Percentiles rank a stretch among this genome's conserved stretches.
These are phyloP conservation scores for Cutaneotrichosporon sp. DNA, from an alignment of 1,284 basidiomycete genomes.

Conservation along the genomic window DNA sequence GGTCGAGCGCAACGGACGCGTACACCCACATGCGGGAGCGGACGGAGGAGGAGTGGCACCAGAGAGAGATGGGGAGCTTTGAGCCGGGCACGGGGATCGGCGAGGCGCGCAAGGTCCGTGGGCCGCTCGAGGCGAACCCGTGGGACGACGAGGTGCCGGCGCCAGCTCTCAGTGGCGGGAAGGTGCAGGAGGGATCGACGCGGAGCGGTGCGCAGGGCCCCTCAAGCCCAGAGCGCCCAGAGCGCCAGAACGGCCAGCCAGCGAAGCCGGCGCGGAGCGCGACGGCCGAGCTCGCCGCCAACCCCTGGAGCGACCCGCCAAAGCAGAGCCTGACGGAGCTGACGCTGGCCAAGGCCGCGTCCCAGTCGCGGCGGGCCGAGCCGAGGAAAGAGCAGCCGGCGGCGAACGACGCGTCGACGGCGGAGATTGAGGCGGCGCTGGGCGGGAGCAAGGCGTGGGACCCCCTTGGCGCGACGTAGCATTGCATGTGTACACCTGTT, in stretches of 20 bases:
- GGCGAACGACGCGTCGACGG: neutral
- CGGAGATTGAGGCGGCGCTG: constrained; percentile 35
- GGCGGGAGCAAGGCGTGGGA: constrained; percentile 50
- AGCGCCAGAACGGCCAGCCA: neutral
- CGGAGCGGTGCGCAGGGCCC: too few species aligned
- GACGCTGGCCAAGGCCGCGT: constrained; percentile 12
- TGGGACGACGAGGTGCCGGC: constrained; percentile 15
- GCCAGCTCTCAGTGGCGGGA: too few species aligned
- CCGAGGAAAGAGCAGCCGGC: constrained; percentile 4
- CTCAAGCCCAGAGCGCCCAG: too few species aligned
- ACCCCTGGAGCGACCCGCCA: constrained; percentile 27
- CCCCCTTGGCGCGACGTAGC: constrained; percentile 44
- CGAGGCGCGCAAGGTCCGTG: constrained; percentile 20
- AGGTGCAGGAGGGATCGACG: too few species aligned
- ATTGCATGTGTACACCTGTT: constrained; percentile 23
- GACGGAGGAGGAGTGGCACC: constrained; percentile 28
- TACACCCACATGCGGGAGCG: constrained; percentile 39
- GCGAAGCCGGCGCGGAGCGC: neutral
- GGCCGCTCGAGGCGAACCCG: constrained; percentile 24
- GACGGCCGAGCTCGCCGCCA: constrained; percentile 10
- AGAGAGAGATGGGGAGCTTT: constrained; percentile 4
- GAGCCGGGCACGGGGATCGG: constrained; percentile 30
- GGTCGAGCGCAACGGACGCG: constrained; percentile 44
- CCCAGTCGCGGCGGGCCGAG: neutral
- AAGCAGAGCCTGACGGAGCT: constrained; percentile 16